Evolutionary conservation across 257 asterid genomes (phyloP).

Genomic region (Nyctanthes arbortristis): DNA sequence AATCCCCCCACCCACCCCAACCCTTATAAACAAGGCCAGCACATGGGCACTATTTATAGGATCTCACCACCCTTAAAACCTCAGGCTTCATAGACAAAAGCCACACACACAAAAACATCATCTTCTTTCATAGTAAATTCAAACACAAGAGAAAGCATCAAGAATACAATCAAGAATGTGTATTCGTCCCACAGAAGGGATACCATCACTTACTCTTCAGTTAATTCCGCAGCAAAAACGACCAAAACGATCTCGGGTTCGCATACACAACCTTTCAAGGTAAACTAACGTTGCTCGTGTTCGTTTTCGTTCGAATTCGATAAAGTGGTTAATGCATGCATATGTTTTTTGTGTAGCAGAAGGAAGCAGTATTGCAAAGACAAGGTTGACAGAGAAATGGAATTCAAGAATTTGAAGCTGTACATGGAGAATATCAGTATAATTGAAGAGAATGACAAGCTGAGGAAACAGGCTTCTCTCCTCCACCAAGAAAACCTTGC

Average conservation of each 20-base stretch:
- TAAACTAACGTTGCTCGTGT: background rate
- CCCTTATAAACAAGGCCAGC: conserved; percentile 12
- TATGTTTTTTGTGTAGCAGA: background rate
- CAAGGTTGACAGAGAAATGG: conserved; percentile 34
- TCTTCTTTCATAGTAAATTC: background rate
- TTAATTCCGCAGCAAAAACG: conserved; percentile 22
- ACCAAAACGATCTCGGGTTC: conserved; percentile 31
- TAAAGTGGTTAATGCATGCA: no score
- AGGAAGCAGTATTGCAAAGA: conserved; percentile 41
- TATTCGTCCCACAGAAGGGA: conserved; percentile 20
- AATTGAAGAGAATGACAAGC: conserved; percentile 57
- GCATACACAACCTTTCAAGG: conserved; percentile 41
- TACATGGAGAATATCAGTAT: conserved; percentile 77
- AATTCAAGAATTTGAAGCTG: conserved; percentile 61
- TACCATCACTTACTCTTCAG: conserved; percentile 18
- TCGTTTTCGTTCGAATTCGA: no score
- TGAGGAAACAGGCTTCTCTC: conserved; percentile 60
- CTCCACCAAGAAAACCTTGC: conserved; percentile 74
- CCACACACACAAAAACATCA: background rate
- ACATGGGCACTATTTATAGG: conserved; percentile 32
- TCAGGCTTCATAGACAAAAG: no score
- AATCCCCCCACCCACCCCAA: conserved; percentile 12
- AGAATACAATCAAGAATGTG: conserved; percentile 33
- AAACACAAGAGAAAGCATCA: no score
- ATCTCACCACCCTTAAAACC: background rate